Base-by-base conservation (phyloP, 768 basidiomycete genomes). In the Phylloporus sp. region DNA sequence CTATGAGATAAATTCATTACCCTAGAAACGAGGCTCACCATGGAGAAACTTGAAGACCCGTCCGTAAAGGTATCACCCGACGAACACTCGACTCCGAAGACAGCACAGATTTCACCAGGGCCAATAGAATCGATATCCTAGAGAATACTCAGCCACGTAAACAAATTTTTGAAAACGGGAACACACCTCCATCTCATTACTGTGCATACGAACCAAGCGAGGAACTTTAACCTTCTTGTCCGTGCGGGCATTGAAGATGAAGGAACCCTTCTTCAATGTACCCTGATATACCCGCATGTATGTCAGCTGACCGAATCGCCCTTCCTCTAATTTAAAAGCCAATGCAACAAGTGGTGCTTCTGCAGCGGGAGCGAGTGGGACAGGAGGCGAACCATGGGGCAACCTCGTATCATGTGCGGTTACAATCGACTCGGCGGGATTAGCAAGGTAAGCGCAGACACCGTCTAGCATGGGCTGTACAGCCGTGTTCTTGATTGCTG, bases 211-310 rank as follows among this genome's bases (percentile, higher is more conserved):
- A 51, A 98, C 97, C 58, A 99, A 73, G 34, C 95, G 80, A 2
- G 97, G 95, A 11, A 99, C 91, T 72, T 98, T 97, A 71, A 97
- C 88, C 72, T 86, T 92, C 80, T 97, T 99, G 40, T 95, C 95
- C 20, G 94, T 93, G 35, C 95, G 78, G 9, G 89, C 92, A 63
- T 98, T 97, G 72, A 78, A 93, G 59, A 99, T 93, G 52, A 85
- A 78, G 56, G 78, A 80, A 3, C 90, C 83, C 71, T 90, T 89
- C 73, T 86, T 93, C 68, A 99, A 69, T 34, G 82, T 90, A 27
- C 97, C 97, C 69, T 98, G 97, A 63, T 99, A 99, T 49, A 99
- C 90, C 18, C 97, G 78, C 84, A 99, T 94, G 70, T 99, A 99
- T 0, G 97, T 99, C 64, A 99, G 73, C 70, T 99, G 97, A 10